Base-by-base conservation (phyloP, 352 stramenopile genomes). In the Globisporangium emineosum region DNA sequence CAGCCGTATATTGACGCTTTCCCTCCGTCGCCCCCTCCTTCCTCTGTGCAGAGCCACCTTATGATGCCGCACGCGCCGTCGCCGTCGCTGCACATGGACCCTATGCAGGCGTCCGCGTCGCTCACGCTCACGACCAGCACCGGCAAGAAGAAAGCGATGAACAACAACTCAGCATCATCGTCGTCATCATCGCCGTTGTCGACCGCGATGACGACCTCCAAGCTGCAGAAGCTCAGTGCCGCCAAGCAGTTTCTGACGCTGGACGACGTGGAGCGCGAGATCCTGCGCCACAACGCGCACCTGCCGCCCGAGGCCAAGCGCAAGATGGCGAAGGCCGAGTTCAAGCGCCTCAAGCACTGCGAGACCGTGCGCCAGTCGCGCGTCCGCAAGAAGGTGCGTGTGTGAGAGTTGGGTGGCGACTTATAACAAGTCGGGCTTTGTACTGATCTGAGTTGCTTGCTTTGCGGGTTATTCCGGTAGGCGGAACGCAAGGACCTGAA, bases 361-460 rank as follows among this genome's bases (percentile, higher is more conserved):
- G 83, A 90, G 72, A 90, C 74, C 2, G 83, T 92, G 69, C 81
- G 83, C 15, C 81, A 92, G 75, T 90, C 81, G 29, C 83, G 83
- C 49, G 76, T 86, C n/a, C 78, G 81, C 56, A 92, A 92, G 64
- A 92, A 92, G 71, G 66, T 79, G 40, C 23, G 42, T 21, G 7
- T n/a, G 52, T 58, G 23, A 2, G 19, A 9, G n/a, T 63, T 5
- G n/a, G n/a, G 54, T 30, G 43, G 8, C 5, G 33, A 19, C 32
- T 58, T 58, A 21, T 13, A 23, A 23, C 40, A 47, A 47, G 40
- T 47, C 17, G 4, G 3, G 0, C 23, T 5, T 6, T 47, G 40
- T 23, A 47, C 40, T 47, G 7, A 47, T 5, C 35, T 3, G 19
- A 12, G 6, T 57, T 55, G 21, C 23, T 57, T 23, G 1, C 37